Evolutionary conservation across 106 monocot genomes (phyloP), one percentile per base, ranked within the genome.

Genomic region (Acorus gramineus): DNA sequence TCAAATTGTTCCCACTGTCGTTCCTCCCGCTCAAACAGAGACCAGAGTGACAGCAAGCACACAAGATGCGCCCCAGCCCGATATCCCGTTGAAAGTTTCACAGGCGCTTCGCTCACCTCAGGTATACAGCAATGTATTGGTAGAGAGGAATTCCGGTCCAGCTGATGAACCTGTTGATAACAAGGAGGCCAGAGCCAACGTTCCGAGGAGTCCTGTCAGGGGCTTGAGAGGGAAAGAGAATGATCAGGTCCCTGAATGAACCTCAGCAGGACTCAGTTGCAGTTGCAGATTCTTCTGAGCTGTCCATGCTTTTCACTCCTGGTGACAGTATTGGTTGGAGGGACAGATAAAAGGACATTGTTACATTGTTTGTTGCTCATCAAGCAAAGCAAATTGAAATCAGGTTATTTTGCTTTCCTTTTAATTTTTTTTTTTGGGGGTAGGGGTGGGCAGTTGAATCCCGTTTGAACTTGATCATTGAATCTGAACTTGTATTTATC

Each of bases 171-270:
- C 79, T 11, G 13, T 46, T 10, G 75, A 56, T 7, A 78, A 42
- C 45, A 72, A 61, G 55, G 85, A 85, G 57, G 76, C 79, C 42
- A 45, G 70, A 11, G 57, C 46, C 11, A 12, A 49, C 3, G 54
- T 59, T 50, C 74, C 71, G 7, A 77, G 72, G 53, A 65, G 84
- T 14, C 84, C 77, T 1, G 47, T 49, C 66, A 52, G 53, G 53
- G 44, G 46, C 13, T 62, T 57, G 7, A 82, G 77, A n/a, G 49
- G 66, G 69, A 98, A 98, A 63, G 98, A 98, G 62, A 92, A 92
- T 55, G 70, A 77, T 46, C 28, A 28, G 28, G 28, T 28, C 28
- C 28, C 28, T 28, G 28, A 28, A 28, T 28, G 28, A 28, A 28
- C 28, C 28, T 28, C 28, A 28, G 28, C 28, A 28, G 28, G 28